A percentile compares a stretch with the other conserved stretches of the same genome.
Conservation (phyloP, 345 rosid species). For the Garcia nutans region DNA sequence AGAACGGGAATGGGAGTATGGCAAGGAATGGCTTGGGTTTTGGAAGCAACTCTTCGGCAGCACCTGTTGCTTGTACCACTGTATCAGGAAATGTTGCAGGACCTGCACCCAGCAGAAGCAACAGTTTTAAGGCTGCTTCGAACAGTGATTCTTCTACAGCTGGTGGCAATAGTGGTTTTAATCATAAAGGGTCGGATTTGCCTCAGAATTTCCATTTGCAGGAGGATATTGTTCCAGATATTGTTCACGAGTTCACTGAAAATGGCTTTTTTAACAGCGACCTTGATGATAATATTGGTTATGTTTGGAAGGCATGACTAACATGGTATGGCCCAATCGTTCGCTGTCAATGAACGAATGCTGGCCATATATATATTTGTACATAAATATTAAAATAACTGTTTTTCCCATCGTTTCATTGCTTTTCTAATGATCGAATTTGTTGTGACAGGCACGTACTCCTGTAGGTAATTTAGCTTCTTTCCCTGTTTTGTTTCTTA, state of each 20-base stretch:
- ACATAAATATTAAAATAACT: constrained; percentile 45
- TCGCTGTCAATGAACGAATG: constrained; percentile 22
- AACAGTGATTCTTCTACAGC: constrained; percentile 60
- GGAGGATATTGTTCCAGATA: constrained; percentile 62
- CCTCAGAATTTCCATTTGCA: constrained; percentile 50
- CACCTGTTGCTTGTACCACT: constrained; percentile 38
- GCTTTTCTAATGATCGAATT: constrained; percentile 35
- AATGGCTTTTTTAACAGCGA: constrained; percentile 66
- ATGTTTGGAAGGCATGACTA: constrained; percentile 64
- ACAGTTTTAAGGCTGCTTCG: constrained; percentile 58
- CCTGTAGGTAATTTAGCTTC: constrained; percentile 35
- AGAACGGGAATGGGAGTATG: constrained; percentile 35
- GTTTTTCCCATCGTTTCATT: constrained; percentile 9
- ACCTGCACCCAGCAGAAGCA: constrained; percentile 54
- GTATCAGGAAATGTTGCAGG: constrained; percentile 41
- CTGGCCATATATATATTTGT: constrained; percentile 31
- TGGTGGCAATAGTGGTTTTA: constrained; percentile 43
- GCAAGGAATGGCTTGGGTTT: constrained; percentile 40
- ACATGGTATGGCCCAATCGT: constrained; percentile 26
- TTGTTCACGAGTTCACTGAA: constrained; percentile 59
- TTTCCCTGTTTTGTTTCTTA: neutral
- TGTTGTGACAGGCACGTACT: constrained; percentile 38
- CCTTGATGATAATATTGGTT: constrained; percentile 60
- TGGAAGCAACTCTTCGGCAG: constrained; percentile 40
- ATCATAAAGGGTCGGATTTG: constrained; percentile 47